phyloP scores from a whole-genome alignment of 139 green algal genomes.

The Spirogloea muscicola region DNA sequence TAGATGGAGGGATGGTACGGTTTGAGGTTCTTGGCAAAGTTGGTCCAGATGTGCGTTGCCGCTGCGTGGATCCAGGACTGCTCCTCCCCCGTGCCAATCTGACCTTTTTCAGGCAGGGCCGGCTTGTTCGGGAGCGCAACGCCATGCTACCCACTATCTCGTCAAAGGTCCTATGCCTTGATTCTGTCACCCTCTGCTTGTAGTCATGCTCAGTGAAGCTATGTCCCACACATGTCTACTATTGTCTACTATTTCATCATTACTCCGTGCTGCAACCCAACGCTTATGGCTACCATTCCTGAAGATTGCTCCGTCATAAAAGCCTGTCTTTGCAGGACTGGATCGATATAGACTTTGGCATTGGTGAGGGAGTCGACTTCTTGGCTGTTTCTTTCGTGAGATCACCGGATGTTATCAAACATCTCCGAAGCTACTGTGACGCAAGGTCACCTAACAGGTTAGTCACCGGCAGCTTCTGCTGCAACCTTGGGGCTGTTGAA shows the following conservation, averaged over 20 bases:
- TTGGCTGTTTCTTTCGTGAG: conserved; percentile 98
- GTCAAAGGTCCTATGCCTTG: conserved; percentile 63
- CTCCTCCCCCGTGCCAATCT: conserved; percentile 77
- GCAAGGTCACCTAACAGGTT: conserved; percentile 39
- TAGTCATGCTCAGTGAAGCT: too few species aligned
- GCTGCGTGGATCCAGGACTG: conserved; percentile 70
- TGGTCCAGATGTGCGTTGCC: conserved; percentile 65
- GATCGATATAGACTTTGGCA: conserved; percentile 82
- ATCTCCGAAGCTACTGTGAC: conserved; percentile 69
- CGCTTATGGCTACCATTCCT: too few species aligned
- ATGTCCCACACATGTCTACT: too few species aligned
- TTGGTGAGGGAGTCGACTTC: conserved; percentile 81
- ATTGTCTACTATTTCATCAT: too few species aligned
- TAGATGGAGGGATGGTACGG: conserved; percentile 84
- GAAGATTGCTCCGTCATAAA: too few species aligned
- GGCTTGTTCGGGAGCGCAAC: conserved; percentile 64
- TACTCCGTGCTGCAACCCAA: too few species aligned
- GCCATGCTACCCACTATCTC: conserved; percentile 73
- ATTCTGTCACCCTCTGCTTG: too few species aligned
- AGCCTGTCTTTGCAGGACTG: conserved; percentile 69
- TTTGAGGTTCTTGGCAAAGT: conserved; percentile 67
- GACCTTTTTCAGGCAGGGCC: conserved; percentile 55
- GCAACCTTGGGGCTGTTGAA: too few species aligned
- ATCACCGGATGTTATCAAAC: conserved; percentile 70
- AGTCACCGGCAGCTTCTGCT: too few species aligned